phyloP scores from a whole-genome alignment of 371 early-diverging fungal species.

The Lichtheimia corymbifera region DNA sequence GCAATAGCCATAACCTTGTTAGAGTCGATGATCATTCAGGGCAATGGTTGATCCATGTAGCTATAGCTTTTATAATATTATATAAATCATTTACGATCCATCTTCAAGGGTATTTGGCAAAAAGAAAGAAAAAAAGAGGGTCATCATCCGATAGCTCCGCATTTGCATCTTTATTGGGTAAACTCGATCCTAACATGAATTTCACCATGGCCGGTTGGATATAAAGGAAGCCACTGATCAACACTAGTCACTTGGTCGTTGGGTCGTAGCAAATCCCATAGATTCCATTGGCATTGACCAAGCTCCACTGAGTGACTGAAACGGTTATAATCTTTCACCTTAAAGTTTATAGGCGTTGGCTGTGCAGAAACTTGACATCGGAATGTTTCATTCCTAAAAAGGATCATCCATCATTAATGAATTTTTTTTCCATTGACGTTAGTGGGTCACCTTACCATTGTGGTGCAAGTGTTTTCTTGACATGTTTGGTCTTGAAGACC shows the following conservation, averaged over 20 bases:
- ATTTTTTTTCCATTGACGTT: too few relatives aligned
- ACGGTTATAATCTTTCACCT: conserved; percentile 70
- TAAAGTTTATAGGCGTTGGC: conserved; percentile 53
- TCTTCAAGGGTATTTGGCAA: too few relatives aligned
- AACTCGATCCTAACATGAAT: conserved; percentile 34
- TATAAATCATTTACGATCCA: too few relatives aligned
- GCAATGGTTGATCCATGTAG: too few relatives aligned
- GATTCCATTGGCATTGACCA: conserved; percentile 56
- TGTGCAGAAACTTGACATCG: conserved; percentile 28
- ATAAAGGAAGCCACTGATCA: conserved; percentile 41
- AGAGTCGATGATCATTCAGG: too few relatives aligned
- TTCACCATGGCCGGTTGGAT: conserved; percentile 46
- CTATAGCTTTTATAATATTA: too few relatives aligned
- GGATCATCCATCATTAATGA: neutral
- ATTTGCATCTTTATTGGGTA: conserved; percentile 5
- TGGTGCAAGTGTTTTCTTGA: conserved; percentile 77
- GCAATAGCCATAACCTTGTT: too few relatives aligned
- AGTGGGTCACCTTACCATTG: conserved; percentile 48
- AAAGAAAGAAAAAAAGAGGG: too few relatives aligned
- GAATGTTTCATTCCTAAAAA: conserved; percentile 42
- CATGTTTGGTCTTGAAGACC: conserved; percentile 73
- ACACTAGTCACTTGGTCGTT: conserved; percentile 25
- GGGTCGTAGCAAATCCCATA: conserved; percentile 57
- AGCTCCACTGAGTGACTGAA: conserved; percentile 65
- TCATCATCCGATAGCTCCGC: too few relatives aligned